phyloP scores from a whole-genome alignment of 2,329 filamentous ascomycete species.

The Trichoderma afroharzianum region DNA sequence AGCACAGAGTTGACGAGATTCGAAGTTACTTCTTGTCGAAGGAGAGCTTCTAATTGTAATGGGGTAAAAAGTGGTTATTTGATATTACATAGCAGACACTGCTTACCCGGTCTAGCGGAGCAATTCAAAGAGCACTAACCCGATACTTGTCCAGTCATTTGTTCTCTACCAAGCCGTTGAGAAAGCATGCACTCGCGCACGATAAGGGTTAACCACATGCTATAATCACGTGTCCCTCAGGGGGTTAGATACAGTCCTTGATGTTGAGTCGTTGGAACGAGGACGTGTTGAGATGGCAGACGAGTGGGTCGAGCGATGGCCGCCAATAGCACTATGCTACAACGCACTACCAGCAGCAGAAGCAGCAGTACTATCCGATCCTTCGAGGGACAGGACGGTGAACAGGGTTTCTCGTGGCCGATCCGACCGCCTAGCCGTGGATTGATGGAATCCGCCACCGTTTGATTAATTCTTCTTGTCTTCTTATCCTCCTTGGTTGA shows the following conservation, averaged over 20 bases:
- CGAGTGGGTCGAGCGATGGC: not conserved
- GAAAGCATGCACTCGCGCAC: not conserved
- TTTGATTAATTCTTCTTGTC: not conserved
- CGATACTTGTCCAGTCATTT: not conserved
- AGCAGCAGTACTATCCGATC: not conserved
- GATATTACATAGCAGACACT: not conserved
- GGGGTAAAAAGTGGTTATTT: not conserved
- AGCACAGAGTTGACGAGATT: slow-evolving; percentile 61
- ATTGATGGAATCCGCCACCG: slow-evolving; percentile 13
- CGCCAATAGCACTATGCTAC: not conserved
- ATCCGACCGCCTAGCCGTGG: not conserved
- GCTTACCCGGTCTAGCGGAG: not conserved
- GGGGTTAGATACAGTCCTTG: not conserved
- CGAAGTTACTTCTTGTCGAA: slow-evolving; percentile 62
- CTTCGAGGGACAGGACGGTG: not conserved
- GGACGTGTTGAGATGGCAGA: not conserved
- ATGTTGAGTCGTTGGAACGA: not conserved
- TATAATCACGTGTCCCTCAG: not conserved
- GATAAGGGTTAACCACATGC: not conserved
- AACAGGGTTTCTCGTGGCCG: not conserved
- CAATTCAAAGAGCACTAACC: not conserved
- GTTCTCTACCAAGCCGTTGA: not conserved
- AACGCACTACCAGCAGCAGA: not conserved
- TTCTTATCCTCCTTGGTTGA: not conserved
- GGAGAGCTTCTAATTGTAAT: slow-evolving; percentile 47